These are phyloP conservation scores for Pseudocercospora pini-densiflorae DNA, from an alignment of 2,329 filamentous ascomycete genomes.

Conservation along the genomic window DNA sequence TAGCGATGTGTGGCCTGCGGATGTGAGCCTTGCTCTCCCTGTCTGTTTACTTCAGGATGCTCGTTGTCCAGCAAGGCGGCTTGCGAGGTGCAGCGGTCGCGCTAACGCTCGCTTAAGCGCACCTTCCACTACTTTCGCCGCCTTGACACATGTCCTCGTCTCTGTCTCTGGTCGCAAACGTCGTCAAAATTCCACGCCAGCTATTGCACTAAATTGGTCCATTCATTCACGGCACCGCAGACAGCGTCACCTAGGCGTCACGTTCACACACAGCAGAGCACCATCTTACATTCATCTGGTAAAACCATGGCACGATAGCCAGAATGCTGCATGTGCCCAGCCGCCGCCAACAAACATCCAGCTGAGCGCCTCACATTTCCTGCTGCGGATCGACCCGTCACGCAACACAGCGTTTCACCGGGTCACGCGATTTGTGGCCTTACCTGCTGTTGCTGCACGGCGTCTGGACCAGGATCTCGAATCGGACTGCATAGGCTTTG, in stretches of 20 bases:
- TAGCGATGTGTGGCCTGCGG: conserved; percentile 2
- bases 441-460: neutral
- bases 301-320: conserved; percentile 1
- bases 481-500: conserved; percentile 2
- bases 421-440: conserved; percentile 18
- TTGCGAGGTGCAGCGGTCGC: neutral
- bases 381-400: neutral
- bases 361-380: conserved; percentile 13
- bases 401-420: conserved; percentile 8
- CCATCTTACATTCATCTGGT: neutral
- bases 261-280: neutral
- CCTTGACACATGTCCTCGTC: neutral
- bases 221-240: neutral
- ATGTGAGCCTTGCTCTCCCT: neutral
- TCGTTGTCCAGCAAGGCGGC: neutral
- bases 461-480: neutral
- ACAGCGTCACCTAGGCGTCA: neutral
- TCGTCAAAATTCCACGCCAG: conserved; percentile 4
- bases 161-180: neutral
- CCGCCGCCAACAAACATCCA: conserved; percentile 6
- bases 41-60: conserved; percentile 3
- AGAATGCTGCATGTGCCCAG: conserved; percentile 1
- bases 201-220: neutral
- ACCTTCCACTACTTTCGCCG: neutral
- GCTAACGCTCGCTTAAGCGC: conserved; percentile 2